phyloP scores from a whole-genome alignment of 371 early-diverging fungal genomes.

The Rhizopus microsporus region DNA sequence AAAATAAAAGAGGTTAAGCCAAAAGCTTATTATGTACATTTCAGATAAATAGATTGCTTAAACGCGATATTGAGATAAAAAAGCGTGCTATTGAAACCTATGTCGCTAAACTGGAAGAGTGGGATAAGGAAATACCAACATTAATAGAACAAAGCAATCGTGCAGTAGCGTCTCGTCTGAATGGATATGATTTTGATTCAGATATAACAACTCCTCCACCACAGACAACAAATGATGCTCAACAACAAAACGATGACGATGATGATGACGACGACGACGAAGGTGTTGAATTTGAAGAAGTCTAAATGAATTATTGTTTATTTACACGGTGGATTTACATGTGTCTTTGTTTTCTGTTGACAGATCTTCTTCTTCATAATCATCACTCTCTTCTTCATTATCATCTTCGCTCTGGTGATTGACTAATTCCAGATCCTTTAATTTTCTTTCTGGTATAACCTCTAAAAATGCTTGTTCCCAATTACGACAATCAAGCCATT shows the following conservation, averaged over 20 bases:
- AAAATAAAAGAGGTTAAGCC: background rate
- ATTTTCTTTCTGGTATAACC: slow-evolving; percentile 86
- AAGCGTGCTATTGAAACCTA: slow-evolving; percentile 24
- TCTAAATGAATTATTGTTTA: slow-evolving; percentile 12
- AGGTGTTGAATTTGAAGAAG: slow-evolving; percentile 34
- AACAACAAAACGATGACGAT: slow-evolving; percentile 10
- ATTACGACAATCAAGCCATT: slow-evolving; percentile 68
- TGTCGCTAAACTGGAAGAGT: slow-evolving; percentile 20
- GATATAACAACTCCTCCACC: background rate
- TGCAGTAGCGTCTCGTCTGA: slow-evolving; percentile 14
- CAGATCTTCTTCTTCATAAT: slow-evolving; percentile 23
- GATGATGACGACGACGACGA: slow-evolving; percentile 33
- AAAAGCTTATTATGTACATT: background rate
- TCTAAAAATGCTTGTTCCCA: slow-evolving; percentile 84
- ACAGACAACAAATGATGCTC: background rate
- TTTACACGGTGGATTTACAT: slow-evolving; percentile 7
- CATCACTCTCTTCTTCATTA: slow-evolving; percentile 17
- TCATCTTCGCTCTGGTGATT: slow-evolving; percentile 28
- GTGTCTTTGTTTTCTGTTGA: slow-evolving; percentile 19
- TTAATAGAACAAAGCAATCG: slow-evolving; percentile 19
- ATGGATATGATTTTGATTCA: slow-evolving; percentile 24
- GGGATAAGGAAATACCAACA: slow-evolving; percentile 24
- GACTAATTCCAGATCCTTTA: slow-evolving; percentile 50
- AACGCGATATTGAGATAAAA: slow-evolving; percentile 31
- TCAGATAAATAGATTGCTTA: slow-evolving; percentile 23